Conservation (phyloP, 2,329 filamentous ascomycete species). For the Tympanopsis confertula region DNA sequence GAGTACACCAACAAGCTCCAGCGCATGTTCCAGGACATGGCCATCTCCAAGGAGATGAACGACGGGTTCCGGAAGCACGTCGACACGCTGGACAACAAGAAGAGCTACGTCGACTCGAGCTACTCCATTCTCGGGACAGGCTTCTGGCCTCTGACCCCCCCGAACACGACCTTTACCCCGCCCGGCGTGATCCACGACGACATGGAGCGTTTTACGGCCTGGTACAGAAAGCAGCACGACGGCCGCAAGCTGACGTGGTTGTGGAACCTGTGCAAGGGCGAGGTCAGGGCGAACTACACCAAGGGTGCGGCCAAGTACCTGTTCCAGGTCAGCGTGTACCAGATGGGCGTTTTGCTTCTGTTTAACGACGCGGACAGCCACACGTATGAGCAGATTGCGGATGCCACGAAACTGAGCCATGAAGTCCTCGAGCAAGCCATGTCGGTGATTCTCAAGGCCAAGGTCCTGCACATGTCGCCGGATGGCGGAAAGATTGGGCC, state of each 20-base stretch:
- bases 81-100: constrained; percentile 51
- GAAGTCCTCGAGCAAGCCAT: constrained; percentile 83
- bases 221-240: constrained; percentile 93
- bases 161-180: constrained; percentile 78
- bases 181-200: constrained; percentile 76
- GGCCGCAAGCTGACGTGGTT: constrained; percentile 95
- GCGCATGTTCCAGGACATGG: constrained; percentile 99
- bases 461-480: constrained; percentile 65
- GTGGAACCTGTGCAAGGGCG: constrained; percentile 96
- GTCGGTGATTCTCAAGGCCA: constrained; percentile 80
- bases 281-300: constrained; percentile 87
- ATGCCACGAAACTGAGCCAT: constrained; percentile 65
- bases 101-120: constrained; percentile 67
- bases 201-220: constrained; percentile 78
- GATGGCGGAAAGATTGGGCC: constrained; percentile 65
- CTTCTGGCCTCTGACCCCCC: constrained; percentile 88
- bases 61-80: constrained; percentile 71
- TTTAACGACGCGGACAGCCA: constrained; percentile 87
- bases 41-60: constrained; percentile 96
- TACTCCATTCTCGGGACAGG: constrained; percentile 92
- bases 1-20: constrained; percentile 99
- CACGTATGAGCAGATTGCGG: constrained; percentile 77
- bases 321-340: constrained; percentile 93
- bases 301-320: constrained; percentile 87
- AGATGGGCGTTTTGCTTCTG: constrained; percentile 88